These are phyloP conservation scores for Ceratobasidium sp. DNA, from an alignment of 1,284 basidiomycete genomes.

Conservation along the genomic window DNA sequence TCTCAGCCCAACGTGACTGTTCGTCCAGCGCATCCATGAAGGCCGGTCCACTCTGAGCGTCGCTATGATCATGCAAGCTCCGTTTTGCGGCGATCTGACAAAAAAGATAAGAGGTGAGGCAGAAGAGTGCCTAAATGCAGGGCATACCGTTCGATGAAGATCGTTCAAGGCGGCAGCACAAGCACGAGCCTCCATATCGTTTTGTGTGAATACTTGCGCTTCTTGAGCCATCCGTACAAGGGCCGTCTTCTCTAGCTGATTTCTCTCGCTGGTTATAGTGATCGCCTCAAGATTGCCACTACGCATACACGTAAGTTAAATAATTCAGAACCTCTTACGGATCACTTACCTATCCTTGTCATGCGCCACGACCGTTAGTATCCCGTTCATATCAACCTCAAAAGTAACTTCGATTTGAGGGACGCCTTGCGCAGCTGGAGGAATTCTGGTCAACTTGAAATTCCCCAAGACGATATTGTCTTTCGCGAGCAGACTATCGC, in stretches of 20 bases:
- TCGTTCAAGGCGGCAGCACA: too few species aligned
- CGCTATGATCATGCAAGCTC: too few species aligned
- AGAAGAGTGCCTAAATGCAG: too few species aligned
- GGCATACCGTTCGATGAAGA: too few species aligned
- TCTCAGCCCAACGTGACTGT: too few species aligned
- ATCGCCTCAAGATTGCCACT: conserved; percentile 90
- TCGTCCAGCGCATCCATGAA: too few species aligned
- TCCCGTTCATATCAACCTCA: conserved; percentile 64
- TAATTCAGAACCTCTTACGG: too few species aligned
- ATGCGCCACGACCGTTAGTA: conserved; percentile 60
- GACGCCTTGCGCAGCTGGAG: conserved; percentile 79
- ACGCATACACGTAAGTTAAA: too few species aligned
- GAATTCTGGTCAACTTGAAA: conserved; percentile 69
- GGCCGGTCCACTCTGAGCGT: too few species aligned
- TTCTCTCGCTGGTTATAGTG: conserved; percentile 88
- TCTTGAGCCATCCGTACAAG: conserved; percentile 93
- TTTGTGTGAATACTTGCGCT: conserved; percentile 66
- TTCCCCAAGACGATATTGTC: conserved; percentile 71
- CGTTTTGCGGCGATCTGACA: too few species aligned
- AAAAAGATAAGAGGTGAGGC: too few species aligned
- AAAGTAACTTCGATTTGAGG: conserved; percentile 67
- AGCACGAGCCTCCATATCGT: too few species aligned
- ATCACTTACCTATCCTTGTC: conserved; percentile 86
- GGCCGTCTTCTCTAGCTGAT: conserved; percentile 85
- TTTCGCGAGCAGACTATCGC: conserved; percentile 78